Evolutionary conservation across 139 green algal genomes (phyloP), one percentile per base, ranked within the genome.

Genomic region (Volvox reticuliferus): DNA sequence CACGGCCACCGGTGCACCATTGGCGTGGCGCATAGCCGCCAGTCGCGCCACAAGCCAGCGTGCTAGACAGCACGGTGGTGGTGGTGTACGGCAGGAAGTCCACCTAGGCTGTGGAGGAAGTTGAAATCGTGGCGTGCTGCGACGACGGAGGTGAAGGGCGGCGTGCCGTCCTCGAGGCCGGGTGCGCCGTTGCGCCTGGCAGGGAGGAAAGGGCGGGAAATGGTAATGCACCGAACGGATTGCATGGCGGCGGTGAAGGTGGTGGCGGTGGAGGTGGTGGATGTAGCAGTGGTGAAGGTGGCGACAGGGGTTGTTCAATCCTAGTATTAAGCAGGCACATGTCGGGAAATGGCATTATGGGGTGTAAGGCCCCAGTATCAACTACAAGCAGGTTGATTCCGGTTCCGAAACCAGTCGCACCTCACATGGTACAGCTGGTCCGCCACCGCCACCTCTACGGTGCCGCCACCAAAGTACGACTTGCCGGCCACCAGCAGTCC

Each of bases 401-500:
- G 5, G 44, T 55, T 55, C 44, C 44, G 44, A 5, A 55, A 55
- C 44, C 62, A 2, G 81, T 73, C 32, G 82, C 77, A 97, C 94
- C 95, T 96, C 73, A 88, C 79, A 1, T 93, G 78, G 73, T 94
- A 95, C 36, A 88, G 79, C 67, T 90, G 90, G 0, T 97, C 91
- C 17, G 96, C 92, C 30, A 94, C 61, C 1, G 93, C 92, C 21
- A 93, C 94, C 77, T 90, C 92, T 65, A 98, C 96, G 12, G 97
- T 97, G 24, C 97, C 97, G 2, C 97, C 97, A 5, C 97, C 97
- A 94, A 98, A 99, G 93, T 98, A 99, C 1, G 65, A 35, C 92
- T 95, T 96, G n/a, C 50, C 30, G 5, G 30, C 12, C 12, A 12
- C 76, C 85, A 98, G 93, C 82, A 96, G 68, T 62, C 61, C 85